phyloP scores from a whole-genome alignment of 148 eudicot species.

The Heliosperma pusillum region DNA sequence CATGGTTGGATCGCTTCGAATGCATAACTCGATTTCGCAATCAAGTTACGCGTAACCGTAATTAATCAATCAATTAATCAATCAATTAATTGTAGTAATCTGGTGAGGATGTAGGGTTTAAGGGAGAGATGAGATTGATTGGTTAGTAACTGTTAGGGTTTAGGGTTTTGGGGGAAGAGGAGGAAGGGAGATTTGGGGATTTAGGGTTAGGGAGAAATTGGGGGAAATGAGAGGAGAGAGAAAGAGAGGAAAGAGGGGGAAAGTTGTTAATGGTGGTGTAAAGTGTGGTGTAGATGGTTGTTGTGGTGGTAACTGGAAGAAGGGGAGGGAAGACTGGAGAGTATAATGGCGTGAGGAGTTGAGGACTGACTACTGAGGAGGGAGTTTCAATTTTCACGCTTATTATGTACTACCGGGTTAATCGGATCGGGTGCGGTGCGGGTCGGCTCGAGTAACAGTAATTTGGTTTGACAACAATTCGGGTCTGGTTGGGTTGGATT shows the following conservation, averaged over 20 bases:
- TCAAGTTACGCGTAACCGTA: neutral
- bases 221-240: neutral
- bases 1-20: conserved; percentile 56
- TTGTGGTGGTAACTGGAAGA: no score
- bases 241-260: neutral
- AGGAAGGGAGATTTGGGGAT: neutral
- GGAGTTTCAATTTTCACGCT: no score
- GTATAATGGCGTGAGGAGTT: no score
- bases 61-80: neutral
- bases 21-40: conserved; percentile 37
- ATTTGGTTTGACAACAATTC: no score
- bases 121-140: neutral
- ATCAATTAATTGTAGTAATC: neutral
- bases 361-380: no score
- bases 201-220: conserved; percentile 18
- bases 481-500: no score
- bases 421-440: no score
- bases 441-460: no score
- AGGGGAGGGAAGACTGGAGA: no score
- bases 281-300: neutral
- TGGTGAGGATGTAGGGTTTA: neutral
- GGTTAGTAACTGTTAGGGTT: neutral
- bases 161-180: neutral
- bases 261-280: neutral
- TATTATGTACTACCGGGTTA: no score